Evolutionary conservation across 2,329 filamentous ascomycete species (phyloP).

Genomic region (Pseudogymnoascus sp.): DNA sequence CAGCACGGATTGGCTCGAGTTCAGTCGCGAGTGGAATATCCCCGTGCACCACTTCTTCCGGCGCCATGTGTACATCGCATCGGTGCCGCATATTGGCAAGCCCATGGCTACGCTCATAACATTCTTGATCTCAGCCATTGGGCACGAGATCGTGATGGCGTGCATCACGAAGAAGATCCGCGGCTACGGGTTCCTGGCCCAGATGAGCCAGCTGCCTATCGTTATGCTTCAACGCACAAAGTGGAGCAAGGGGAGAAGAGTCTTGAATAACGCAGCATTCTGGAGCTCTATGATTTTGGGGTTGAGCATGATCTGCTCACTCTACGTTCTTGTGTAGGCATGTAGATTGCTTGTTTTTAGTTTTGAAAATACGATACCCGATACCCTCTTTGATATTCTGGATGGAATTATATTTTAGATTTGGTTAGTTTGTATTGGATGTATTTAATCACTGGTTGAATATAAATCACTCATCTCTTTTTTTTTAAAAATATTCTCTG

Average conservation of each 20-base stretch:
- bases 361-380: neutral
- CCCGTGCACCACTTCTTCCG: slow-evolving; percentile 94
- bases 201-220: slow-evolving; percentile 96
- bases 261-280: slow-evolving; percentile 83
- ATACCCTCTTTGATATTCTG: neutral
- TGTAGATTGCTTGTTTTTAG: neutral
- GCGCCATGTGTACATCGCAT: slow-evolving; percentile 85
- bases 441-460: neutral
- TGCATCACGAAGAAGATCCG: slow-evolving; percentile 96
- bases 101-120: slow-evolving; percentile 78
- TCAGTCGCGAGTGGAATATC: slow-evolving; percentile 95
- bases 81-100: slow-evolving; percentile 66
- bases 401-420: neutral
- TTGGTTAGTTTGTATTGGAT: neutral
- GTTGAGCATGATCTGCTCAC: slow-evolving; percentile 60
- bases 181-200: slow-evolving; percentile 86
- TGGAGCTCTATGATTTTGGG: slow-evolving; percentile 90
- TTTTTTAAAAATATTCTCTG: neutral
- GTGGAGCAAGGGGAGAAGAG: slow-evolving; percentile 64
- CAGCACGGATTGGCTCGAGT: slow-evolving; percentile 86
- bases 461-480: neutral
- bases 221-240: slow-evolving; percentile 80
- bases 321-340: slow-evolving; percentile 48
- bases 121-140: slow-evolving; percentile 80
- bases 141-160: slow-evolving; percentile 93